Conservation (phyloP, 73 alveolate genomes). For the Paramecium bursaria region DNA sequence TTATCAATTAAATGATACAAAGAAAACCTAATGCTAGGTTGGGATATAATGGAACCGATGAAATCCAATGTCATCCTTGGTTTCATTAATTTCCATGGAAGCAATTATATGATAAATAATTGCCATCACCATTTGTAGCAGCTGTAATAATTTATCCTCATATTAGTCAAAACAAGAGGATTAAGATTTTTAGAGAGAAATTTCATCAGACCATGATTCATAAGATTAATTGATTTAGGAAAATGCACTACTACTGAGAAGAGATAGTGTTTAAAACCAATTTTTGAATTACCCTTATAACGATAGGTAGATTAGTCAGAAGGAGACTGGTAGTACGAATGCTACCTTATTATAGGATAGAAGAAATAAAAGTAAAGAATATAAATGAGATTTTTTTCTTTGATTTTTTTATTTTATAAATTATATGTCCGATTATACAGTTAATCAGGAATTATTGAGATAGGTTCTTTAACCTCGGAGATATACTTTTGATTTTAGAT, state of each 20-base stretch:
- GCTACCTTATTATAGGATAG: too few species aligned
- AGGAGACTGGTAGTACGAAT: too few species aligned
- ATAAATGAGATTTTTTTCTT: too few species aligned
- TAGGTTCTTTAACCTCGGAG: too few species aligned
- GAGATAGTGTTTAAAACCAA: background rate
- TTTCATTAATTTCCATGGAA: constrained; percentile 89
- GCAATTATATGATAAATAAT: constrained; percentile 75
- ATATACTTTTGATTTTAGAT: too few species aligned
- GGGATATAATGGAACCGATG: constrained; percentile 91
- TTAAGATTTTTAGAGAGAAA: constrained; percentile 12
- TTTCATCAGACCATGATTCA: constrained; percentile 56
- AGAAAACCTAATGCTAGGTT: constrained; percentile 91
- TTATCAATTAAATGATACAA: constrained; percentile 80
- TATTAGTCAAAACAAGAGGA: constrained; percentile 1
- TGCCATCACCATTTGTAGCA: constrained; percentile 80
- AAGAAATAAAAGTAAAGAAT: too few species aligned
- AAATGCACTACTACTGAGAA: background rate
- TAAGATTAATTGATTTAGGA: constrained; percentile 20
- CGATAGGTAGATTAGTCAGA: background rate
- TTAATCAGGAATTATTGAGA: too few species aligned
- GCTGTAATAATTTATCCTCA: constrained; percentile 40
- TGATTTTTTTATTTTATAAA: too few species aligned
- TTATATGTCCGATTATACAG: too few species aligned
- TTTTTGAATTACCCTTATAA: constrained; percentile 17
- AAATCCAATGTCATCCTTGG: constrained; percentile 95